Conservation (phyloP, 371 early-diverging fungal genomes). For the Zychaea mexicana region DNA sequence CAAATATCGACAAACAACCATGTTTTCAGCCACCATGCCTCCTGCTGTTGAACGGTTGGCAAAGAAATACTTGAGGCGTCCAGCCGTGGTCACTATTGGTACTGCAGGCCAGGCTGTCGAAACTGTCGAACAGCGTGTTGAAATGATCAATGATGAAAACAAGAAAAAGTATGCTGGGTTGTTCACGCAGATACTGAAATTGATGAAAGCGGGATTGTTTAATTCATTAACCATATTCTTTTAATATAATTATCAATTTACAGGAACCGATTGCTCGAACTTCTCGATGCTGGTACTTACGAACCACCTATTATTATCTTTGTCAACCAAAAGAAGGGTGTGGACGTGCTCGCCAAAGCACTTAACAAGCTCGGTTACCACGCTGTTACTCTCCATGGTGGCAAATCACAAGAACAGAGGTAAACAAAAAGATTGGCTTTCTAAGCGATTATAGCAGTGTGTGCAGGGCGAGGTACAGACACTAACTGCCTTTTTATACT, state of each 20-base stretch:
- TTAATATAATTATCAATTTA: too few relatives aligned
- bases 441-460: neutral
- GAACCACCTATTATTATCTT: conserved; percentile 95
- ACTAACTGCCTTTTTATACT: neutral
- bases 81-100: conserved; percentile 98
- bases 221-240: too few relatives aligned
- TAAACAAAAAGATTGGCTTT: conserved; percentile 1
- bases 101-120: conserved; percentile 96
- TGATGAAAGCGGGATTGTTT: too few relatives aligned
- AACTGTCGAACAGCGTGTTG: conserved; percentile 93
- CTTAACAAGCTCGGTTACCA: conserved; percentile 71
- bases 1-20: conserved; percentile 95
- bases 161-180: conserved; percentile 68
- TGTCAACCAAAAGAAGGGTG: conserved; percentile 93
- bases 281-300: conserved; percentile 68
- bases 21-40: conserved; percentile 99
- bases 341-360: conserved; percentile 74
- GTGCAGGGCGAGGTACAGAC: too few relatives aligned
- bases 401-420: conserved; percentile 96
- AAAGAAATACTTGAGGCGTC: conserved; percentile 87
- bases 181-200: too few relatives aligned
- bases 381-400: conserved; percentile 90
- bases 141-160: conserved; percentile 86
- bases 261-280: conserved; percentile 75
- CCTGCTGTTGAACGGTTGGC: conserved; percentile 94